Percentiles rank a stretch among this genome's conserved stretches.
These are phyloP conservation scores for Groenewaldozyma auringiensis DNA, from an alignment of 1,139 yeast genomes.

Conservation along the genomic window DNA sequence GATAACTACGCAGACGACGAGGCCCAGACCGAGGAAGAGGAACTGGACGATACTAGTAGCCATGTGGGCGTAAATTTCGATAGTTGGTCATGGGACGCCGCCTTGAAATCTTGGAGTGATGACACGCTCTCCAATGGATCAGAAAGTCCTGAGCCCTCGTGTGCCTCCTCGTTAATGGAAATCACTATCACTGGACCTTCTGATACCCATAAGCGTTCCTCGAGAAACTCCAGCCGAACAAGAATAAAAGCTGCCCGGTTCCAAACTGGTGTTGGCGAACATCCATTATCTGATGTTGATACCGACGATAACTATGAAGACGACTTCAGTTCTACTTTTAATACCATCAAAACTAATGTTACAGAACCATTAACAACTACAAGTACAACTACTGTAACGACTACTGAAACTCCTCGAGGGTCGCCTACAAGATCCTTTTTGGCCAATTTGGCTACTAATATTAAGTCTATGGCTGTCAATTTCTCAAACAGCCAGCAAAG, in stretches of 20 bases:
- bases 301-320: slow-evolving; percentile 8
- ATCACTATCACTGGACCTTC: no score
- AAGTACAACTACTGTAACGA: not conserved
- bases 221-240: not conserved
- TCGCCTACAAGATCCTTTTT: slow-evolving; percentile 6
- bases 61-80: not conserved
- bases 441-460: slow-evolving; percentile 4
- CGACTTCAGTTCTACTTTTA: not conserved
- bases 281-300: slow-evolving; percentile 7
- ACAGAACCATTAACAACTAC: not conserved
- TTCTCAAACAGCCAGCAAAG: slow-evolving; percentile 23
- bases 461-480: slow-evolving; percentile 20
- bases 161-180: no score
- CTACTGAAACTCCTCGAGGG: not conserved
- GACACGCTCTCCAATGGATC: not conserved
- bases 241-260: not conserved
- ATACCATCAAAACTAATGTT: not conserved
- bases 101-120: not conserved
- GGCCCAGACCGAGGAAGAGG: not conserved
- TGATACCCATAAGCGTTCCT: not conserved
- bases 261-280: slow-evolving; percentile 2
- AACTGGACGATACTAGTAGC: no score
- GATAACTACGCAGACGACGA: not conserved
- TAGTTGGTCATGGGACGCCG: slow-evolving; percentile 1
- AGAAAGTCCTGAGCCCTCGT: not conserved